Evolutionary conservation across 2,329 filamentous ascomycete species (phyloP), one percentile per base, ranked within the genome.

Genomic region (Tothia fuscella): DNA sequence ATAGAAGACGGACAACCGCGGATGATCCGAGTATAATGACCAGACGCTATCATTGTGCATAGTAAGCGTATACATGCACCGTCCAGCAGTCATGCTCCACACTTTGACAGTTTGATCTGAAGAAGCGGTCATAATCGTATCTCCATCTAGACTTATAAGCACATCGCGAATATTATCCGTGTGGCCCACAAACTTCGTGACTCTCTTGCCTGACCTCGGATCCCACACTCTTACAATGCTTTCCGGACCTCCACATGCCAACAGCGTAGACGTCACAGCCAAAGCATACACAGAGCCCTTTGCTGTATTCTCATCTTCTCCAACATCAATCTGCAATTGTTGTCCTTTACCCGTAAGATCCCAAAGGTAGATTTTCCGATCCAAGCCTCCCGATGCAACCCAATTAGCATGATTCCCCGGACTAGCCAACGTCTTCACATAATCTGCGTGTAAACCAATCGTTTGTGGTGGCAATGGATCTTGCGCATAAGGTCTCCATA

Each of bases 31-130:
- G 61, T 82, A 93, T 17, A 98, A 70, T 2, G 86, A 93, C 91
- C 91, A 98, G 17, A 98, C 85, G 57, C 88, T 95, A 56, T 94
- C 87, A 56, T 93, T 93, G 64, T 98, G 91, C 91, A 98, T 98
- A 42, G 88, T 95, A 52, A 98, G 74, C 1, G 91, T 98, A 62
- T 95, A 86, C 81, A 96, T 89, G 69, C 91, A 98, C 51, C 91
- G 75, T 42, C 91, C 91, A 17, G 87, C 89, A 9, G 84, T 91
- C 51, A 96, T 80, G 50, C 88, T 95, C 91, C 91, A 98, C 44
- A 96, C 78, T 65, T 98, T 98, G 66, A 98, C 81, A 0, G 91
- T 96, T 63, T 93, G 87, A 59, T 98, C 91, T 1, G 89, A 89
- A 51, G 88, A 94, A 12, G 86, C 88, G 1, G 89, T 94, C 70